These are phyloP conservation scores for Scutellaria barbata DNA, from an alignment of 257 asterid genomes.

Conservation along the genomic window DNA sequence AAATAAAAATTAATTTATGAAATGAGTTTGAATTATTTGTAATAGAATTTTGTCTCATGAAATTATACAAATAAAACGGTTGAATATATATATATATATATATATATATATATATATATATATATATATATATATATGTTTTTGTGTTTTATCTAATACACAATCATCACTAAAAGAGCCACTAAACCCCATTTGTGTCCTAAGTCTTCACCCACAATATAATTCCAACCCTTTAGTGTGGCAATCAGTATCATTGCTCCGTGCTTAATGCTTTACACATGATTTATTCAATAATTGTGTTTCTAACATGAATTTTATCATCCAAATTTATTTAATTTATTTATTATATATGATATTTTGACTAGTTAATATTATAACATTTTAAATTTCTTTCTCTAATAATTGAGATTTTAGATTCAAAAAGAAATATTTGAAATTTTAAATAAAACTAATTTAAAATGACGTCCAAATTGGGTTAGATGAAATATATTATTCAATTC, in stretches of 20 bases:
- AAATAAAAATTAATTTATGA: no score
- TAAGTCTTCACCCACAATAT: constrained; percentile 28
- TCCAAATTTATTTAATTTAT: neutral
- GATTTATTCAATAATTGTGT: neutral
- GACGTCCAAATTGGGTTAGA: no score
- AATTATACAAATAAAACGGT: no score
- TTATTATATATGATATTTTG: neutral
- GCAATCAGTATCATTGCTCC: neutral
- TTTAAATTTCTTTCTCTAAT: neutral
- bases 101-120: no score
- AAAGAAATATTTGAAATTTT: no score
- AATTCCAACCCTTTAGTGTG: constrained; percentile 20
- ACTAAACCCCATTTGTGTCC: constrained; percentile 12
- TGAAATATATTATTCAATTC: no score
- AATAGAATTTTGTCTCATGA: no score
- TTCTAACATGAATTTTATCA: neutral
- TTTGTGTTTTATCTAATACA: neutral
- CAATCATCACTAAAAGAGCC: constrained; percentile 12
- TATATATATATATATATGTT: no score
- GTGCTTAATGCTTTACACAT: constrained; percentile 1
- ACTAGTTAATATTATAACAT: neutral
- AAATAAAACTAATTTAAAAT: no score
- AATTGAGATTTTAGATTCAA: no score
- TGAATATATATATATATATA: no score
- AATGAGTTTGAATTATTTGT: no score